Evolutionary conservation across 148 eudicot species (phyloP).

Genomic region (Amaranthus cruentus): DNA sequence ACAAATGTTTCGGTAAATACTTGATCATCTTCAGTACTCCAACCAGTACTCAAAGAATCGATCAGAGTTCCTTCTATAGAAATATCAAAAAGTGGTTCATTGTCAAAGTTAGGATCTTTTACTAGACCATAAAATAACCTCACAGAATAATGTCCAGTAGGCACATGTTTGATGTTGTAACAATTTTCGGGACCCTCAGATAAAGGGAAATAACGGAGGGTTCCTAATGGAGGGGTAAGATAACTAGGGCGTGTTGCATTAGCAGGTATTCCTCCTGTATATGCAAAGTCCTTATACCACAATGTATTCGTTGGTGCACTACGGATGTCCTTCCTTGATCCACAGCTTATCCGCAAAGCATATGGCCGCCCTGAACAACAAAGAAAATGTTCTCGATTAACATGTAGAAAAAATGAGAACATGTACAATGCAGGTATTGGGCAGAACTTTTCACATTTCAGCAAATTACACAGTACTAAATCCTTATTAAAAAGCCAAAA

Average conservation of each 20-base stretch:
- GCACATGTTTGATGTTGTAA: conserved; percentile 65
- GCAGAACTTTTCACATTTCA: background rate
- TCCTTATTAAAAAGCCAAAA: background rate
- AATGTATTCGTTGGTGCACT: conserved; percentile 67
- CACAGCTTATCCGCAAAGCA: conserved; percentile 90
- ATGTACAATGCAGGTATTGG: background rate
- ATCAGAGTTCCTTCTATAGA: conserved; percentile 80
- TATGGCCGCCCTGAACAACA: conserved; percentile 53
- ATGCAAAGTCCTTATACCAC: conserved; percentile 85
- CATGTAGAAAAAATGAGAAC: conserved; percentile 1
- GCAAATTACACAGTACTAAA: background rate
- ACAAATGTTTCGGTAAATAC: conserved; percentile 78
- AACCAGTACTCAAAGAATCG: conserved; percentile 69
- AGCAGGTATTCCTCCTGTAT: conserved; percentile 79
- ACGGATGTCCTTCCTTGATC: conserved; percentile 61
- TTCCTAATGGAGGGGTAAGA: conserved; percentile 63
- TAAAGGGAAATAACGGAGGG: conserved; percentile 82
- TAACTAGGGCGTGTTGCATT: conserved; percentile 83
- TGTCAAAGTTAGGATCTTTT: conserved; percentile 71
- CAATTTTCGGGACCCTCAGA: conserved; percentile 94
- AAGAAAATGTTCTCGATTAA: background rate
- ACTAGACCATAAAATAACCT: conserved; percentile 76
- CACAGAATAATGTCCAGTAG: conserved; percentile 70
- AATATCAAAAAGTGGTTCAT: conserved; percentile 84
- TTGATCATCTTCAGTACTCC: conserved; percentile 72